Evolutionary conservation across 306 rosid species (phyloP).

Genomic region (Vicia villosa): DNA sequence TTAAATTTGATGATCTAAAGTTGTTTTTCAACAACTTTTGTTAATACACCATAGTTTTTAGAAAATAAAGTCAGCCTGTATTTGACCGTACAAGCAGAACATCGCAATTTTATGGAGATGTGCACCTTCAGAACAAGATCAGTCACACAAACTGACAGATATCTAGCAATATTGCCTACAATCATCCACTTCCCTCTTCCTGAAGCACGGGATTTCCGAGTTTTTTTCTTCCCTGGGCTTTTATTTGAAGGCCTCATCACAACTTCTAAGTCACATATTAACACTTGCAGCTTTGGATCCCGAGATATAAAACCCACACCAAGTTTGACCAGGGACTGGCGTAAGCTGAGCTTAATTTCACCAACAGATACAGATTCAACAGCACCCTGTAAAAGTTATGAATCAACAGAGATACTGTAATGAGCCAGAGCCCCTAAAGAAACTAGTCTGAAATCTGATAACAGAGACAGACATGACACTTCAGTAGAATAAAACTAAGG

Average conservation of each 20-base stretch:
- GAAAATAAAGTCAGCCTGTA: slow-evolving; percentile 22
- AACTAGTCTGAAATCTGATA: slow-evolving; percentile 35
- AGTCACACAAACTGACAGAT: slow-evolving; percentile 82
- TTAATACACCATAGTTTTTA: background rate
- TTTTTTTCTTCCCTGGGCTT: slow-evolving; percentile 54
- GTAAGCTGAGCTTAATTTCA: slow-evolving; percentile 90
- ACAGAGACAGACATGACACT: slow-evolving; percentile 31
- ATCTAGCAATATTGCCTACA: slow-evolving; percentile 84
- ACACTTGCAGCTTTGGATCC: slow-evolving; percentile 91
- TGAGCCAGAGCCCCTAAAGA: slow-evolving; percentile 27
- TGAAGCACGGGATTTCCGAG: slow-evolving; percentile 67
- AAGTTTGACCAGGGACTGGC: slow-evolving; percentile 85
- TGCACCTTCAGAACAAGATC: slow-evolving; percentile 91
- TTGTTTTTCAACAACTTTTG: slow-evolving; percentile 16
- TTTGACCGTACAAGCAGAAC: slow-evolving; percentile 29
- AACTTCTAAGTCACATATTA: slow-evolving; percentile 91
- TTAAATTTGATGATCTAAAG: slow-evolving; percentile 33
- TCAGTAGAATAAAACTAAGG: slow-evolving; percentile 26
- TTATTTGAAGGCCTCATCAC: slow-evolving; percentile 82
- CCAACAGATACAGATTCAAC: slow-evolving; percentile 91
- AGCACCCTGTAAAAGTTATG: slow-evolving; percentile 69
- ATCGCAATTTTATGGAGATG: slow-evolving; percentile 21
- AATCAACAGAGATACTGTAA: slow-evolving; percentile 42
- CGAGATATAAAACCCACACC: slow-evolving; percentile 89
- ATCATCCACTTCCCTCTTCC: slow-evolving; percentile 97